phyloP scores from a whole-genome alignment of 176 grass and related monocot genomes.

The Aegilops bicornis region DNA sequence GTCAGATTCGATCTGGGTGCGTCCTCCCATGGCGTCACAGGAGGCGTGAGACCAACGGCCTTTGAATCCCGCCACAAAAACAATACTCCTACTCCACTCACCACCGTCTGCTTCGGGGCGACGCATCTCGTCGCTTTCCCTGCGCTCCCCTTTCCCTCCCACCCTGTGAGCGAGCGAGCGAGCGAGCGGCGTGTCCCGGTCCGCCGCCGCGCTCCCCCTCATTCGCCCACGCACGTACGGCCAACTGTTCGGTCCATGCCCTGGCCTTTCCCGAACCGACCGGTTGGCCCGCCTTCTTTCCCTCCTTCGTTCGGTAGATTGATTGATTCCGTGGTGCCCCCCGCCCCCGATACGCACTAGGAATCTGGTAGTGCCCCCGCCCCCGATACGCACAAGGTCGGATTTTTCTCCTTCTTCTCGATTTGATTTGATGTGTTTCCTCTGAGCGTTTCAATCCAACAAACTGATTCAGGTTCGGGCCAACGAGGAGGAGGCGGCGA shows the following conservation, averaged over 20 bases:
- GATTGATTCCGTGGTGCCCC: background rate
- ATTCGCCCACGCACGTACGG: constrained; percentile 15
- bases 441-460: background rate
- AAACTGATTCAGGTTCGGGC: constrained; percentile 3
- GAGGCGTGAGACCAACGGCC: constrained; percentile 11
- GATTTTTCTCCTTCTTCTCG: background rate
- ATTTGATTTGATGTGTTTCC: background rate
- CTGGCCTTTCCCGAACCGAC: background rate
- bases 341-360: background rate
- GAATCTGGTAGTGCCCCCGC: too few relatives aligned
- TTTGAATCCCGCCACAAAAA: background rate
- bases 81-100: background rate
- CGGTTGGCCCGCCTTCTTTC: background rate
- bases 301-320: background rate
- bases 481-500: background rate
- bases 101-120: constrained; percentile 1
- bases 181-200: background rate
- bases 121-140: constrained; percentile 11
- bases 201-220: background rate
- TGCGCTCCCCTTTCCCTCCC: background rate
- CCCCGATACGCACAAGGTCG: background rate
- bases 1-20: background rate
- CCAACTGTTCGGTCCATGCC: constrained; percentile 5
- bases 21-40: background rate
- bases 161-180: background rate